Conservation (phyloP, 2,329 filamentous ascomycete species). For the Colletotrichum scovillei region DNA sequence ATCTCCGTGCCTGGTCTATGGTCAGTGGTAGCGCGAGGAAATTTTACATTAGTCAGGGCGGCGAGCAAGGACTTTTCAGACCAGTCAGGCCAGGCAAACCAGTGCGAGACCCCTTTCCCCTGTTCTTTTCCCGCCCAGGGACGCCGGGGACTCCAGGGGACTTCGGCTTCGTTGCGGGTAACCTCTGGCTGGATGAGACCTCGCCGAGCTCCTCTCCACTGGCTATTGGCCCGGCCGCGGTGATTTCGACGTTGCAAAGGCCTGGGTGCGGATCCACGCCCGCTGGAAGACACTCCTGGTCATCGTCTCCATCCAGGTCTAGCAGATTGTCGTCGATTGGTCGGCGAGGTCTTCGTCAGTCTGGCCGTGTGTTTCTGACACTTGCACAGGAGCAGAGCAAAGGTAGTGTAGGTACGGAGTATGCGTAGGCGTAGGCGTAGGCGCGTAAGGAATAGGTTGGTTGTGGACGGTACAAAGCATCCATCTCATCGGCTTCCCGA, state of each 20-base stretch:
- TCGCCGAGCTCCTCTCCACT: conserved; percentile 15
- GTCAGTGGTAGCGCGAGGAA: conserved; percentile 25
- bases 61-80: conserved; percentile 20
- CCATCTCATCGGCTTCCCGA: neutral
- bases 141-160: neutral
- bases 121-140: conserved; percentile 2
- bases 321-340: neutral
- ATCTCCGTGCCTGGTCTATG: conserved; percentile 29
- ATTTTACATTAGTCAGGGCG: conserved; percentile 36
- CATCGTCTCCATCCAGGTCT: neutral
- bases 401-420: neutral
- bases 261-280: conserved; percentile 23
- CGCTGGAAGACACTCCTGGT: conserved; percentile 8
- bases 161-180: neutral
- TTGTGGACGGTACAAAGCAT: neutral
- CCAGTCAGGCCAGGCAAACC: conserved; percentile 5
- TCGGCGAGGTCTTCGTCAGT: neutral
- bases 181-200: neutral
- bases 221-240: conserved; percentile 21
- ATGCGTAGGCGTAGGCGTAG: too few species aligned
- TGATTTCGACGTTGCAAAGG: conserved; percentile 32
- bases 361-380: neutral
- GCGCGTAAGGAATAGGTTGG: neutral
- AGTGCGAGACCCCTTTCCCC: conserved; percentile 5
- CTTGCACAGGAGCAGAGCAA: neutral